Evolutionary conservation across 2,329 filamentous ascomycete species (phyloP), one percentile per base, ranked within the genome.

Genomic region (Blumeria graminis): DNA sequence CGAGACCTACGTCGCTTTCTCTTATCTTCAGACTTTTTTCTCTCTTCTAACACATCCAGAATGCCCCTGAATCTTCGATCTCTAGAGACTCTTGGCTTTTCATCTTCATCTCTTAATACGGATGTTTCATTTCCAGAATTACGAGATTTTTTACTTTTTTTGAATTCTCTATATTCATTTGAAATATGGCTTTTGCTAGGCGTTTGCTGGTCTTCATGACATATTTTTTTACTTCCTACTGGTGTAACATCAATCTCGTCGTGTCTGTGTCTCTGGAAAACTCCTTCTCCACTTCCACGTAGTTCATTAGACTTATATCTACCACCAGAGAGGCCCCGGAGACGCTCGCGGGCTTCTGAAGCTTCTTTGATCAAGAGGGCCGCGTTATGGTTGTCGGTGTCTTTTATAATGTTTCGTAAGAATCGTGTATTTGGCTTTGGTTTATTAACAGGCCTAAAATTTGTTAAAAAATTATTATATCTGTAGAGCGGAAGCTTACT

Each of bases 391-490:
- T 70, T 83, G 63, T 93, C 84, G 8, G 87, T 93, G 62, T 92
- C 84, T 60, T 82, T 84, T 59, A 98, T 86, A 57, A 96, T 85
- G 64, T 92, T 84, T 57, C 81, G 81, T 45, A 98, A 71, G 66
- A 96, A 96, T 36, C 84, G 78, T 0, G 86, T 95, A 64, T 98
- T 96, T 3, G 90, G 89, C 66, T 90, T 95, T 0, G 86, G 86
- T 60, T 81, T 78, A 62, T 77, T 76, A 50, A 76, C 69, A 57
- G 81, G 77, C 57, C 65, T 67, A 34, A 16, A 32, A 48, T 34
- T 14, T 51, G 51, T 62, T 55, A 63, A 58, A 18, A 51, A 16
- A 4, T 28, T 28, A 41, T 34, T 3, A 10, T 28, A 9, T 18
- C 4, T 18, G 16, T 7, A 36, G 56, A 6, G 51, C 55, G 39